Evolutionary conservation across 768 basidiomycete genomes (phyloP), one percentile per base, ranked within the genome.

Genomic region (Boletus rufocinnamomeus): DNA sequence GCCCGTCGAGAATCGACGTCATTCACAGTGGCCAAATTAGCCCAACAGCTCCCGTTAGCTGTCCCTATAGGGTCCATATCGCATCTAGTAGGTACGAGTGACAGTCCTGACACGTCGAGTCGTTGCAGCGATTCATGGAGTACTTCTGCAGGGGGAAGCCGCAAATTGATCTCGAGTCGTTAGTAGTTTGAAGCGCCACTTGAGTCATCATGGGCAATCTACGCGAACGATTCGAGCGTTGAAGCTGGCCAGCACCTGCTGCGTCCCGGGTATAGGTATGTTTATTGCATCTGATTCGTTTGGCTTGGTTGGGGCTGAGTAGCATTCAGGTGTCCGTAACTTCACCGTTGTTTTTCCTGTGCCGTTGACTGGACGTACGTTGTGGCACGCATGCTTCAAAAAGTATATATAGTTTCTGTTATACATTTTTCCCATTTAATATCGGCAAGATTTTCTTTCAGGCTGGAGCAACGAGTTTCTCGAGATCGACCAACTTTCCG

Each of bases 401-500:
- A 27, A 38, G 34, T n/a, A 34, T 17, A 14, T 4, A 23, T 7
- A 13, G 17, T 13, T 40, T 19, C 28, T 50, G 11, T 25, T 43
- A 34, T 30, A 43, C 34, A 51, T 41, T 17, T 41, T 37, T 30
- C 8, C 14, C 1, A 14, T 40, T 41, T n/a, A 21, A 17, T 41
- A 25, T 25, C 21, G 21, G 11, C 28, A 37, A 34, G 17, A 11
- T 21, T 35, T 5, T 10, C 34, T 43, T 46, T 58, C 51, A 64
- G 19, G 46, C 44, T 7, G 52, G 50, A 17, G 64, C 0, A 17
- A 73, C 67, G 1, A 78, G 67, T 61, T 71, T 77, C 52, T 69
- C 67, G 49, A 93, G 73, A 70, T 88, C 83, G 3, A 93, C 78
- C 38, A 81, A 69, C 57, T 76, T 65, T 7, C 90, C 90, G 21